These are phyloP conservation scores for Lachancea kluyveri DNA, from an alignment of 805 yeast genomes.

Conservation along the genomic window DNA sequence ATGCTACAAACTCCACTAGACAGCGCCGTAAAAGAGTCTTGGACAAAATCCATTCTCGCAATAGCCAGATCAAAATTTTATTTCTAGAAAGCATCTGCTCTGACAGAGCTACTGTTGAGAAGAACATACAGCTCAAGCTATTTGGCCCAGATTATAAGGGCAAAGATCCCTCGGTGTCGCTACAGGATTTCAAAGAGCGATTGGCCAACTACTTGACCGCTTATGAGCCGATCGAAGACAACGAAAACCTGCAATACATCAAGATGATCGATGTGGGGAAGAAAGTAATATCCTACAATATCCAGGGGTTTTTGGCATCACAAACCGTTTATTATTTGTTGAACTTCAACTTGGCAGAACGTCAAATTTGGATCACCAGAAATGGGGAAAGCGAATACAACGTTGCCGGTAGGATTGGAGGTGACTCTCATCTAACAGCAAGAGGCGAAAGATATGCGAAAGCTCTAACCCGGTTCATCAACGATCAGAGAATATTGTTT, in stretches of 20 bases:
- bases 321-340: constrained; percentile 87
- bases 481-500: constrained; percentile 62
- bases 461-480: constrained; percentile 70
- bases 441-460: constrained; percentile 72
- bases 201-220: constrained; percentile 80
- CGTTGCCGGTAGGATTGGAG: constrained; percentile 82
- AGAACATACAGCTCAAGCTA: constrained; percentile 76
- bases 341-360: constrained; percentile 79
- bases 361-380: constrained; percentile 92
- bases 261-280: constrained; percentile 96
- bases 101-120: constrained; percentile 70
- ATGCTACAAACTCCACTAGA: constrained; percentile 75
- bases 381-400: constrained; percentile 92
- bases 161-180: constrained; percentile 76
- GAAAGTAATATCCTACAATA: constrained; percentile 86
- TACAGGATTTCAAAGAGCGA: constrained; percentile 76
- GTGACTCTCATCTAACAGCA: constrained; percentile 74
- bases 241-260: constrained; percentile 71
- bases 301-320: constrained; percentile 82
- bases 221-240: constrained; percentile 83
- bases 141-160: constrained; percentile 89
- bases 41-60: constrained; percentile 48
- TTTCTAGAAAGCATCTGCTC: constrained; percentile 85
- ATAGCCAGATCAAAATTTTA: constrained; percentile 65
- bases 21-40: constrained; percentile 55